Base-by-base conservation (phyloP, 257 asterid genomes). In the Solanum sparsipilum region DNA sequence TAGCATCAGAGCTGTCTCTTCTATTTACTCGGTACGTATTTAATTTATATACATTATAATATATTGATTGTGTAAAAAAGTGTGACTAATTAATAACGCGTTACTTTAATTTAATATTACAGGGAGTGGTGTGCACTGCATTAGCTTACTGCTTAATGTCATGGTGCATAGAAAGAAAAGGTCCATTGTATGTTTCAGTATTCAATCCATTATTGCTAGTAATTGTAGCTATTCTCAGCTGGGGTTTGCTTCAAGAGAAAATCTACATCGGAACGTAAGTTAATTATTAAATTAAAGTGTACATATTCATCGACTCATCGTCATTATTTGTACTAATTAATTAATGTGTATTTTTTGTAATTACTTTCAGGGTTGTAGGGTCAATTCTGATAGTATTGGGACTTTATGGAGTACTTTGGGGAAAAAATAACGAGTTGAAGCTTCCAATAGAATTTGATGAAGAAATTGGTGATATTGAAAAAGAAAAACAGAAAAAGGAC, bases 191-290 rank as follows among this genome's bases (percentile, higher is more conserved):
- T 12, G 98, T 96, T 9, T 94, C 98, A 3, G 98, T 97, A 48
- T 97, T 97, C 91, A 95, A 94, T 88, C 99, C 99, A 0, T 90
- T 95, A 94, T 90, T 94, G 46, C 98, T 97, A 1, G 95, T 97
- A 16, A 92, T 97, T 36, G 98, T 95, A 86, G 98, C 99, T 12
- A 83, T 93, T 46, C 93, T 97, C 86, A 97, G 98, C 11, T 97
- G 99, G 98, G 95, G 93, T 79, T 81, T 97, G 38, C 96, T 97
- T 10, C 89, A 88, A n/a, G 99, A 97, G 89, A 92, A 92, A 89
- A 90, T 94, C 46, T 93, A 90, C 78, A 73, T 75, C 5, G 97
- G 99, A 83, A 95, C 95, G 99, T 96, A 90, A 90, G 98, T 87
- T 29, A 63, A 82, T 21, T 20, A 63, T 21, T 29, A 63, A 32